A percentile compares a stretch with the other conserved stretches of the same genome.
Conservation (phyloP, 73 alveolate genomes). For the Paramecium bursaria region DNA sequence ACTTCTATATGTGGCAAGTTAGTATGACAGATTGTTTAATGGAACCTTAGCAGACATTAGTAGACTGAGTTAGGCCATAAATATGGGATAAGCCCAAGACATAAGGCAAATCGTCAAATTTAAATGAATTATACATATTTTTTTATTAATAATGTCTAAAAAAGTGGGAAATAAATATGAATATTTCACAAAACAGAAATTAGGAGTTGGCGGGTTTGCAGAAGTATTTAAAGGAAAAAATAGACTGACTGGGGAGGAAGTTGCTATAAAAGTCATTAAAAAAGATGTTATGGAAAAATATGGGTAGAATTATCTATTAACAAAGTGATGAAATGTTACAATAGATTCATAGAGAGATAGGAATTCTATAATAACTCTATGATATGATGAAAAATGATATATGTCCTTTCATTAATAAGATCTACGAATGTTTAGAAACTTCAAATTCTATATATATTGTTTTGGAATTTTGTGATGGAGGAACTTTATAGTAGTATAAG, state of each 20-base stretch:
- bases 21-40: no score
- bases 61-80: no score
- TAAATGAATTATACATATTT: no score
- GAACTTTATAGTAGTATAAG: slow-evolving; percentile 35
- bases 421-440: slow-evolving; percentile 64
- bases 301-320: slow-evolving; percentile 1
- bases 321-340: slow-evolving; percentile 57
- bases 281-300: slow-evolving; percentile 34
- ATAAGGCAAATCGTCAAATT: no score
- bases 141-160: no score
- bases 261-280: slow-evolving; percentile 63
- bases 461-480: slow-evolving; percentile 64
- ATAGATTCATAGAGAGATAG: slow-evolving; percentile 34
- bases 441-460: slow-evolving; percentile 55
- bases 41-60: no score
- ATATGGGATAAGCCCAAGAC: no score
- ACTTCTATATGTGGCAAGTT: no score
- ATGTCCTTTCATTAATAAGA: slow-evolving; percentile 65
- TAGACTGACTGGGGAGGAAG: slow-evolving; percentile 50
- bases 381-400: slow-evolving; percentile 48
- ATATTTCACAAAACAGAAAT: slow-evolving; percentile 18
- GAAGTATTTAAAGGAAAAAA: slow-evolving; percentile 49
- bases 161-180: slow-evolving; percentile 48
- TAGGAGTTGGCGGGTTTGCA: slow-evolving; percentile 66
- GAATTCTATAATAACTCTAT: slow-evolving; percentile 26